These are phyloP conservation scores for Flaveria robusta DNA, from an alignment of 129 eudicot species.

Conservation along the genomic window DNA sequence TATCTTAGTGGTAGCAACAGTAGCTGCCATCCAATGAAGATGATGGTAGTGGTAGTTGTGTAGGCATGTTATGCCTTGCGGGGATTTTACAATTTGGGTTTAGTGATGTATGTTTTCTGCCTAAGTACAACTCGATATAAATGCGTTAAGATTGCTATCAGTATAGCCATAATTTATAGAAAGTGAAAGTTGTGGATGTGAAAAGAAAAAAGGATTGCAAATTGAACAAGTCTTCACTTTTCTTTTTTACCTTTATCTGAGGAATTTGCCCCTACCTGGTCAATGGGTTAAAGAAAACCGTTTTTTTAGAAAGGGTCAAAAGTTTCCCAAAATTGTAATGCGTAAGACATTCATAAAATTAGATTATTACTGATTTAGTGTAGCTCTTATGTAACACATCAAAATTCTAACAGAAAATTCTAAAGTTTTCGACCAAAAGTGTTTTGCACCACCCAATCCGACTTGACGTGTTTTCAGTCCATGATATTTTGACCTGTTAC, in stretches of 20 bases:
- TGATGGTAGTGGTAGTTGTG: conserved; percentile 14
- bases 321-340: neutral
- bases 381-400: neutral
- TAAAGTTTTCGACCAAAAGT: neutral
- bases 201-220: neutral
- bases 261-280: neutral
- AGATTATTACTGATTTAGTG: neutral
- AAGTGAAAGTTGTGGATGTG: neutral
- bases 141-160: neutral
- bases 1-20: neutral
- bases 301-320: neutral
- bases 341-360: neutral
- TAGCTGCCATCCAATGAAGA: neutral
- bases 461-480: neutral
- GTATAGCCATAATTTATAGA: neutral
- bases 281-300: neutral
- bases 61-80: neutral
- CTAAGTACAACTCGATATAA: neutral
- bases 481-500: neutral
- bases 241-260: neutral
- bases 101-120: neutral
- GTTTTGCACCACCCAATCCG: neutral
- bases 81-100: neutral
- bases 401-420: neutral
- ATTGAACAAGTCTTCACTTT: neutral